Base-by-base conservation (phyloP, 2,329 filamentous ascomycete species). In the Aaosphaeria pasadenensis region DNA sequence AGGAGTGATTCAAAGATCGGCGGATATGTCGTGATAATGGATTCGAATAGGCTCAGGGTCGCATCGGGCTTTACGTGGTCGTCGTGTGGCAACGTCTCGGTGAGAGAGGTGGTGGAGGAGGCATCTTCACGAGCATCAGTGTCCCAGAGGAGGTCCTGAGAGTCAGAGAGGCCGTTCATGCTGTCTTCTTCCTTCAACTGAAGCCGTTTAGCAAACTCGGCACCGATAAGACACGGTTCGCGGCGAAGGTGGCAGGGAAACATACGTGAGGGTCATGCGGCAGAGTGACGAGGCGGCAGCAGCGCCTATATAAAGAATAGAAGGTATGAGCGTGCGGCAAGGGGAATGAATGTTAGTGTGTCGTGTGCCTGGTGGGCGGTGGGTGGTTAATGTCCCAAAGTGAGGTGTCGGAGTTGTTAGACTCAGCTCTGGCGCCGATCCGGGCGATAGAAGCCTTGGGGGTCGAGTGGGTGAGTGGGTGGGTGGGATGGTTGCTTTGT, bases 1-100 rank as follows among this genome's bases (percentile, higher is more conserved):
- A 83, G 73, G 28, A 84, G 73, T 38, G 79, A 82, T 62, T 82
- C 80, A 51, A 83, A 71, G 50, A 84, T 74, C 42, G 81, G 80
- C 31, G 78, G 76, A 62, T 83, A 78, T 17, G 77, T 74, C 43
- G 78, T 80, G 53, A 83, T 63, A 54, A 83, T 67, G 55, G 74
- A 66, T 64, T 84, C 81, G 60, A 84, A 81, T 44, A 60, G 62
- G 55, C 62, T 68, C 54, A 69, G 64, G 29, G 55, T 31, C 2
- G 48, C 51, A 43, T 44, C 11, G 13, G 42, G 46, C 42, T 42
- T 45, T 17, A 43, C 52, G 44, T 51, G 30, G n/a, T 51, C 46
- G 39, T 38, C 33, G 50, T 51, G 45, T 24, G 47, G 44, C 42
- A 48, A 45, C 7, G 48, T 46, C 39, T 39, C 29, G 46, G 31